Evolutionary conservation across 306 rosid genomes (phyloP).

Genomic region (Albizia julibrissin): DNA sequence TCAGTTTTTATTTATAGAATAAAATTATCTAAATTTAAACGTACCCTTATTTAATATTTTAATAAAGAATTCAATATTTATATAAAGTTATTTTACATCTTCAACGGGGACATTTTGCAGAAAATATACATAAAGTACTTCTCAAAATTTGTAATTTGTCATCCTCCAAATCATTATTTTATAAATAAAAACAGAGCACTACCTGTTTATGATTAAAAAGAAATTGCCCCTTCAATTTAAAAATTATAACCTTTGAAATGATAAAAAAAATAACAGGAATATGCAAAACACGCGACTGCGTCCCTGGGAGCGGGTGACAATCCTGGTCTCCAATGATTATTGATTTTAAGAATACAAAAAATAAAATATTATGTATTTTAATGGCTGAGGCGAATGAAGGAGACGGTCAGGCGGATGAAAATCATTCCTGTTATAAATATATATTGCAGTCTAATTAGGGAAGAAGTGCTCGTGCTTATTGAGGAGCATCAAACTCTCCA

Average conservation of each 20-base stretch:
- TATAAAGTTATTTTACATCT: neutral
- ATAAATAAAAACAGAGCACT: neutral
- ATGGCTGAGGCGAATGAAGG: constrained; percentile 23
- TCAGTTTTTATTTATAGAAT: too few species aligned
- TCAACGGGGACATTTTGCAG: too few species aligned
- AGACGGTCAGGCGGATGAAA: constrained; percentile 48
- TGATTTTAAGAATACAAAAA: neutral
- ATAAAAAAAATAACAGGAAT: neutral
- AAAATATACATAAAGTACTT: too few species aligned
- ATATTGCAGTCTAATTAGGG: constrained; percentile 33
- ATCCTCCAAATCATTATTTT: too few species aligned
- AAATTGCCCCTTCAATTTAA: neutral
- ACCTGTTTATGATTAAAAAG: neutral
- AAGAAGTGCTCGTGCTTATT: constrained; percentile 20
- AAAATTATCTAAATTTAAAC: too few species aligned
- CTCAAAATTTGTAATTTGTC: neutral
- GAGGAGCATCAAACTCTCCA: constrained; percentile 14
- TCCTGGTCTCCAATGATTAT: neutral
- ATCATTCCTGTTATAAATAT: constrained; percentile 46
- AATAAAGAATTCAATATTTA: neutral
- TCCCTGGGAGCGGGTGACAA: neutral
- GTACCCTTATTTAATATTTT: neutral
- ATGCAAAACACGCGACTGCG: constrained; percentile 1
- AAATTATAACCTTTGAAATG: neutral
- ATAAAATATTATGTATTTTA: constrained; percentile 2